A percentile compares a stretch with the other conserved stretches of the same genome.
Conservation (phyloP, 352 stramenopile species). For the Pythium folliculosum region DNA sequence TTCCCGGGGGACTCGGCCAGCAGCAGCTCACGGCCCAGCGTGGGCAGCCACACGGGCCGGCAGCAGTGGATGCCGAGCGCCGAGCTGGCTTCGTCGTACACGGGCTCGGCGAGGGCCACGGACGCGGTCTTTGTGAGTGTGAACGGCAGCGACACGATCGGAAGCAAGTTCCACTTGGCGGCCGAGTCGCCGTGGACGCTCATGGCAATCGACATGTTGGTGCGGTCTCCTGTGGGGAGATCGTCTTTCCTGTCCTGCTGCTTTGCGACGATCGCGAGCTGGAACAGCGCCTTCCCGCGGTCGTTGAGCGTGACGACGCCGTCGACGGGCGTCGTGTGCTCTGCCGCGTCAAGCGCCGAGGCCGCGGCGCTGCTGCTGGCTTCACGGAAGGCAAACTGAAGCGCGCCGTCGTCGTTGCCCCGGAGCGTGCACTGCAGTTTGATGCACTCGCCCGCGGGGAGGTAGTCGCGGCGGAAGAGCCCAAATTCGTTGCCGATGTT, state of each 20-base stretch:
- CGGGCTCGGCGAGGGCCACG: background rate
- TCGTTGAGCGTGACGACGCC: conserved; percentile 53
- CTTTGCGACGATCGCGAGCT: conserved; percentile 37
- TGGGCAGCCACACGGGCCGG: conserved; percentile 51
- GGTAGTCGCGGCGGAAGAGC: conserved; percentile 63
- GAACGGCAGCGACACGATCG: conserved; percentile 70
- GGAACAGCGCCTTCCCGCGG: conserved; percentile 61
- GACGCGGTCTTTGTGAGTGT: background rate
- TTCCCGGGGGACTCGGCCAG: conserved; percentile 75
- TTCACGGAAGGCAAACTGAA: conserved; percentile 35
- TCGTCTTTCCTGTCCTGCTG: background rate
- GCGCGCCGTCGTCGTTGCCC: conserved; percentile 31
- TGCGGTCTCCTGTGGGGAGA: background rate
- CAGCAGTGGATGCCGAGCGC: conserved; percentile 74
- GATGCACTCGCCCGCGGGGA: conserved; percentile 44
- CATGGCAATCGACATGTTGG: conserved; percentile 43
- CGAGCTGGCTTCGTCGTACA: background rate
- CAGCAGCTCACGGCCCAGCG: conserved; percentile 55
- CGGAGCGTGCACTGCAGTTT: conserved; percentile 54
- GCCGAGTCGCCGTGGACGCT: conserved; percentile 36
- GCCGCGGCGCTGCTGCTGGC: conserved; percentile 22
- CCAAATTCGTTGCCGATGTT: conserved; percentile 86
- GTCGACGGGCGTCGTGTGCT: conserved; percentile 13
- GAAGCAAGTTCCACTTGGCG: conserved; percentile 55
- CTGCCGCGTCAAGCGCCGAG: conserved; percentile 15